Conservation (phyloP, 768 basidiomycete species). For the Ramaria sp. region DNA sequence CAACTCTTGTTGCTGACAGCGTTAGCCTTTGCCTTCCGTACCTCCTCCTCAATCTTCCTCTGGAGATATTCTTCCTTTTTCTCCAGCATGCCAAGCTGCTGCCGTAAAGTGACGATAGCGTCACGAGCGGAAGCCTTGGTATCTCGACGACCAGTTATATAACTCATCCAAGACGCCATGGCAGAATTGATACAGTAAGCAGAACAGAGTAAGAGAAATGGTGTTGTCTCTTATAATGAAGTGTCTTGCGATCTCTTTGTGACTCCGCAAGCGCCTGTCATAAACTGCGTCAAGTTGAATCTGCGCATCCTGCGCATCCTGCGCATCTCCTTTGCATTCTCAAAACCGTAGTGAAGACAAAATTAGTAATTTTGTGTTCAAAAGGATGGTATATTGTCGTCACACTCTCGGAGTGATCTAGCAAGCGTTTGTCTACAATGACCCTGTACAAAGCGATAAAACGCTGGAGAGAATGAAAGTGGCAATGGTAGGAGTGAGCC, state of each 20-base stretch:
- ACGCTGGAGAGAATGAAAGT: neutral
- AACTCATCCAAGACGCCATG: constrained; percentile 62
- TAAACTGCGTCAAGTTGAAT: too few species aligned
- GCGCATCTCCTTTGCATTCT: too few species aligned
- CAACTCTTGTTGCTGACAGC: constrained; percentile 89
- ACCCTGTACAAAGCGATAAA: neutral
- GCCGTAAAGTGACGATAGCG: constrained; percentile 85
- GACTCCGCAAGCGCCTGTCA: too few species aligned
- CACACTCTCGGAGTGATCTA: neutral
- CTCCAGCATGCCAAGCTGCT: constrained; percentile 94
- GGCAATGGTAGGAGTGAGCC: neutral
- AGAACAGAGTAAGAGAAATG: neutral
- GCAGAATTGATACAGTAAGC: neutral
- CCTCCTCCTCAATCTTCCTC: constrained; percentile 94
- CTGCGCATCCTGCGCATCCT: too few species aligned
- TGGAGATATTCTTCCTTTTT: constrained; percentile 97
- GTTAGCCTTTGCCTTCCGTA: constrained; percentile 84
- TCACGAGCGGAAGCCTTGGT: constrained; percentile 80
- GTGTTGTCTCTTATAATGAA: too few species aligned
- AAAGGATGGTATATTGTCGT: too few species aligned
- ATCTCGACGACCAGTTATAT: constrained; percentile 77
- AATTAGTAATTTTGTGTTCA: too few species aligned
- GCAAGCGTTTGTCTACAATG: neutral
- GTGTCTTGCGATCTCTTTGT: too few species aligned
- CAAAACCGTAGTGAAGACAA: too few species aligned